Evolutionary conservation across 306 rosid species (phyloP).

Genomic region (Luffa aegyptiaca): DNA sequence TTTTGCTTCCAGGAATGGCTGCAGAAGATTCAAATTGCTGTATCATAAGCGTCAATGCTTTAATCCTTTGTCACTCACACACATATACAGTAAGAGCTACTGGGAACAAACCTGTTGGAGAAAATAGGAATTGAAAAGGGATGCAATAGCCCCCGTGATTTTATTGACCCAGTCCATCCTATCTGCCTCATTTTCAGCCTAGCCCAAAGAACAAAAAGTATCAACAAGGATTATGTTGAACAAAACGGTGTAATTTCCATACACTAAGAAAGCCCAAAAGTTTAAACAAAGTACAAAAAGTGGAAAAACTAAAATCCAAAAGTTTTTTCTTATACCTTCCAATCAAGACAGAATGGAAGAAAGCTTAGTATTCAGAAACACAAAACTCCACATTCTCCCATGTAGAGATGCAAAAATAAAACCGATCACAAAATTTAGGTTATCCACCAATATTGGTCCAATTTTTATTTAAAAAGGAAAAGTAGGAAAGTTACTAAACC

Average conservation of each 20-base stretch:
- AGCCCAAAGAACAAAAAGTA: constrained; percentile 21
- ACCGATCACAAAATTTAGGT: neutral
- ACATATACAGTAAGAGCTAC: constrained; percentile 2
- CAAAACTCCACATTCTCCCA: neutral
- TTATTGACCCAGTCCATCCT: constrained; percentile 90
- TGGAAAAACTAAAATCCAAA: neutral
- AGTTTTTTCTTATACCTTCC: neutral
- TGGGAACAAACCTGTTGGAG: constrained; percentile 61
- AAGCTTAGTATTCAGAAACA: neutral
- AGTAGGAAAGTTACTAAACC: neutral
- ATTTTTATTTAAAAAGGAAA: too few relatives aligned
- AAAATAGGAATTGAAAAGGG: constrained; percentile 69
- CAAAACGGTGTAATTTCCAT: neutral
- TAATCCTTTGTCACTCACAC: neutral
- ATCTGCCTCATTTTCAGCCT: constrained; percentile 98
- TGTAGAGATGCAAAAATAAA: neutral
- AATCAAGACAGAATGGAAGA: neutral
- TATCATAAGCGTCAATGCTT: constrained; percentile 2
- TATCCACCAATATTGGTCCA: neutral
- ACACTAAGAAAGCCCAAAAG: neutral
- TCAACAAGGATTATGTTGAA: neutral
- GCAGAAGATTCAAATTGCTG: constrained; percentile 29
- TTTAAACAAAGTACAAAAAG: neutral
- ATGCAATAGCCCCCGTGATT: constrained; percentile 67
- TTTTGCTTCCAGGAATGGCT: constrained; percentile 38